These are phyloP conservation scores for Hypsizygus marmoreus DNA, from an alignment of 768 basidiomycete species.

Conservation along the genomic window DNA sequence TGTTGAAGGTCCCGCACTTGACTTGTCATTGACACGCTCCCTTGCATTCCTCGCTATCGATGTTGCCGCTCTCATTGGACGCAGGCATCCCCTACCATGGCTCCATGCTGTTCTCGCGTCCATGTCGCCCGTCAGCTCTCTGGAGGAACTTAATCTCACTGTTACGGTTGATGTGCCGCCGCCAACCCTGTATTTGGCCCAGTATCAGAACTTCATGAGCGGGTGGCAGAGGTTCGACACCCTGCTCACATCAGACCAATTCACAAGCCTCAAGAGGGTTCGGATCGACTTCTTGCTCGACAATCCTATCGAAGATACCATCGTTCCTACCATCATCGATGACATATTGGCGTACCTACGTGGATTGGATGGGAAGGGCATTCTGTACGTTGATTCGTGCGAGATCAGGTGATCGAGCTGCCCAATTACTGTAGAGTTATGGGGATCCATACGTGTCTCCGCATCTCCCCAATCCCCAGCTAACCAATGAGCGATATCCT, in stretches of 20 bases:
- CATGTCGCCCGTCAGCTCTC: slow-evolving; percentile 10
- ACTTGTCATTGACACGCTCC: slow-evolving; percentile 10
- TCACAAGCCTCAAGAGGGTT: slow-evolving; percentile 18
- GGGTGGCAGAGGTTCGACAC: slow-evolving; percentile 26
- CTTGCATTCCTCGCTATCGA: slow-evolving; percentile 21
- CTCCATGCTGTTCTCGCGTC: slow-evolving; percentile 23
- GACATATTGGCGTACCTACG: slow-evolving; percentile 5
- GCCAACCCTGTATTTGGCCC: slow-evolving; percentile 20
- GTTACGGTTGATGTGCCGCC: slow-evolving; percentile 27
- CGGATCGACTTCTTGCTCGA: slow-evolving; percentile 17
- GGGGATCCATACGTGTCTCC: background rate
- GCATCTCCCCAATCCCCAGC: background rate
- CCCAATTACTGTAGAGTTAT: background rate
- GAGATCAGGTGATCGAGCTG: slow-evolving; percentile 6
- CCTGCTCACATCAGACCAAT: slow-evolving; percentile 22
- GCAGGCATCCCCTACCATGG: slow-evolving; percentile 26
- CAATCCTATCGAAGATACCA: slow-evolving; percentile 9
- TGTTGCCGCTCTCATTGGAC: slow-evolving; percentile 23
- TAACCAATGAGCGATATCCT: background rate
- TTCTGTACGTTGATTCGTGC: slow-evolving; percentile 13
- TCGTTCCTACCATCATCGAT: slow-evolving; percentile 10
- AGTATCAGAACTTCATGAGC: slow-evolving; percentile 17
- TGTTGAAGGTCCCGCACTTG: slow-evolving; percentile 12
- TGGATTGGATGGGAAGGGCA: slow-evolving; percentile 5
- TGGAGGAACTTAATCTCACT: slow-evolving; percentile 21